Evolutionary conservation across 148 eudicot species (phyloP), one percentile per base, ranked within the genome.

Genomic region (Camellia granthamiana): DNA sequence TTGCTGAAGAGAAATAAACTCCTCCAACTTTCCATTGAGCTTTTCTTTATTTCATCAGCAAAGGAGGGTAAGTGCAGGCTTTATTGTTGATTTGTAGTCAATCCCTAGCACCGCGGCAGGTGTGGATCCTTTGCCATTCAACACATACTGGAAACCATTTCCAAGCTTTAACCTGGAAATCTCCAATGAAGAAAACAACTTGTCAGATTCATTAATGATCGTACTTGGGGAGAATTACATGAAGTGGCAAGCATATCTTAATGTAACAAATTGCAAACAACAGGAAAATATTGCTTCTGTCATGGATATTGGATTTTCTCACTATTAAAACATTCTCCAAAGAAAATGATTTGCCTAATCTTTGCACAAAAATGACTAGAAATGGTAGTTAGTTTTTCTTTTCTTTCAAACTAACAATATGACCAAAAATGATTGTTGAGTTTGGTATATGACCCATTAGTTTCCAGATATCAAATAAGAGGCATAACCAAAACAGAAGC

Each of bases 1-100:
- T 85, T 91, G 86, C 89, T 89, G 93, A 87, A 96, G 95, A 77
- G 90, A 83, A n/a, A 93, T 86, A 78, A 86, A 79, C 85, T 91
- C 97, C 81, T 96, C 98, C 78, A 89, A 83, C 81, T 92, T 93
- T 46, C 86, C 82, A 89, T 85, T 55, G 90, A 89, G 72, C 83
- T 82, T 83, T 81, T 86, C 89, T 93, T 91, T 49, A 89, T 77
- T 47, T 90, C 93, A n/a, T 95, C 93, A 65, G 84, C 88, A 71
- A 83, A 91, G 8, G 90, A 81, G 41, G n/a, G 80, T 76, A 71
- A 94, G 89, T 78, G 87, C 89, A 78, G 95, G 97, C 84, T 92
- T 91, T 18, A 96, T 73, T 19, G 82, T 91, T 79, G 89, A 79
- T 84, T 94, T 97, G 84, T 91, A 91, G 88, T 97, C 89, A 51